Conservation (phyloP, 2,329 filamentous ascomycete species). For the Pseudopyrenochaeta lycopersici region DNA sequence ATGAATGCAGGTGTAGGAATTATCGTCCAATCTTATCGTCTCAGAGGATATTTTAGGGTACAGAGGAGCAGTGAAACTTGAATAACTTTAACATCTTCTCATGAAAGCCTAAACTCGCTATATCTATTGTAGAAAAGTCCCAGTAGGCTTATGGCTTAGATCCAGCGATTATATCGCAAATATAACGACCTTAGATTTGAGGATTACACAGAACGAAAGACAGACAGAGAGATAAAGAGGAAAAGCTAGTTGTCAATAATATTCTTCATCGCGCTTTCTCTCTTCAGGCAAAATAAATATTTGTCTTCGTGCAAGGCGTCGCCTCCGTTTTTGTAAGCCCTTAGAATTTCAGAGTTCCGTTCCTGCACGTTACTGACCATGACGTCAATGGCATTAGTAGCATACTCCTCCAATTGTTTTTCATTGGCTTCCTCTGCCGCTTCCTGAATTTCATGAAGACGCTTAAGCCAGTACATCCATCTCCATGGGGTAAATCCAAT, state of each 20-base stretch:
- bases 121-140: no score
- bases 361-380: slow-evolving; percentile 1
- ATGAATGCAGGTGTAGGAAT: not conserved
- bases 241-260: not conserved
- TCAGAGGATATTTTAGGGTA: no score
- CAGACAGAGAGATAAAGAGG: no score
- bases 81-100: no score
- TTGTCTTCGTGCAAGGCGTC: not conserved
- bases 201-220: no score
- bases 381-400: not conserved
- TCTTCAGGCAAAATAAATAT: not conserved
- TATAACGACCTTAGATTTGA: not conserved
- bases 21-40: not conserved
- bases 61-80: no score
- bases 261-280: not conserved
- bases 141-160: not conserved
- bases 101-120: no score
- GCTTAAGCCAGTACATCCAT: slow-evolving; percentile 19
- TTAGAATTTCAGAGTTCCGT: not conserved
- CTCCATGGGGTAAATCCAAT: slow-evolving; percentile 15
- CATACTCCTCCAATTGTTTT: not conserved
- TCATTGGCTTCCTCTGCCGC: slow-evolving; percentile 8
- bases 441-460: slow-evolving; percentile 10
- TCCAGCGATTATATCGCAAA: not conserved
- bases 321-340: not conserved